A percentile compares a stretch with the other conserved stretches of the same genome.
These are phyloP conservation scores for Orobanche coerulescens DNA, from an alignment of 257 asterid genomes.

Conservation along the genomic window DNA sequence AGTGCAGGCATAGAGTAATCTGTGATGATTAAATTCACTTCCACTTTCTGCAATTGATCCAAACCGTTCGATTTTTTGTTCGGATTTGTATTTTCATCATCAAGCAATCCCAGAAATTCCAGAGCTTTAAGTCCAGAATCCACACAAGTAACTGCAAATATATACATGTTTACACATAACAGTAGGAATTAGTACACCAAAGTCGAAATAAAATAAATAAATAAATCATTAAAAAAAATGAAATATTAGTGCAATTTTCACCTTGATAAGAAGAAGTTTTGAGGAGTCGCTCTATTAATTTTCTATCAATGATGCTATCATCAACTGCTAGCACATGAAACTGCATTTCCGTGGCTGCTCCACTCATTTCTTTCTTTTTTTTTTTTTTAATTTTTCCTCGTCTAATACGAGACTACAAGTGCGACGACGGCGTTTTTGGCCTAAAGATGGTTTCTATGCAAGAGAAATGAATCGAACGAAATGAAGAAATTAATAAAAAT, in stretches of 20 bases:
- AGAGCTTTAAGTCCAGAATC: conserved; percentile 55
- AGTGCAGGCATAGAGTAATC: conserved; percentile 72
- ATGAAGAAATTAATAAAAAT: background rate
- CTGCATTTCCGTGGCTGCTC: background rate
- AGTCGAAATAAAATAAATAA: background rate
- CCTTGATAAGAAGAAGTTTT: conserved; percentile 60
- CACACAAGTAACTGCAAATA: conserved; percentile 49
- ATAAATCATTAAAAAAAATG: background rate
- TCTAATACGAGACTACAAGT: too few species aligned
- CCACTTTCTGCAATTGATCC: conserved; percentile 24
- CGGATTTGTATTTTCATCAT: conserved; percentile 24
- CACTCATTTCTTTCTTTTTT: background rate
- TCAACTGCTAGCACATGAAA: conserved; percentile 50
- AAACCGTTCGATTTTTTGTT: background rate
- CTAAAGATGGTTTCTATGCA: too few species aligned
- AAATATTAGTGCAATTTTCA: conserved; percentile 6
- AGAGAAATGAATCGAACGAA: too few species aligned
- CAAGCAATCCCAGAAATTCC: conserved; percentile 42
- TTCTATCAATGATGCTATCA: conserved; percentile 55
- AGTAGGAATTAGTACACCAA: background rate
- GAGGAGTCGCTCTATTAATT: conserved; percentile 53
- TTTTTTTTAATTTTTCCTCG: too few species aligned
- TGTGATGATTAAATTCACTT: conserved; percentile 56
- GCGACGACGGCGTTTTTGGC: too few species aligned
- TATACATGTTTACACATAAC: background rate